These are phyloP conservation scores for Penicillium verhagenii DNA, from an alignment of 495 filamentous ascomycete species.

Conservation along the genomic window DNA sequence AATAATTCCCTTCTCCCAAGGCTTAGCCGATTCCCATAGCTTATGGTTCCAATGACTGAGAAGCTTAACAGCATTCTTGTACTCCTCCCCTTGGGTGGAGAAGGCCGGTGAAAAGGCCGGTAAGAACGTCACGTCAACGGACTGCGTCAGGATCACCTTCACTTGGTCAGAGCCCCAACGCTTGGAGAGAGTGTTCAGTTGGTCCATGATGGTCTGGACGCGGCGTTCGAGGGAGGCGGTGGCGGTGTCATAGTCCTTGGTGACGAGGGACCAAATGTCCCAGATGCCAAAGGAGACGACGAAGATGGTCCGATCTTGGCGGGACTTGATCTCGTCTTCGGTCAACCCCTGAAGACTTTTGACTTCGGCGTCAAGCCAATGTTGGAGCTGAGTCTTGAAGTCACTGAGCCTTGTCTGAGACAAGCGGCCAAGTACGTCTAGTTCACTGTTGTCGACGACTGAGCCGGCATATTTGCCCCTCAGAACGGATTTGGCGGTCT, in stretches of 20 bases:
- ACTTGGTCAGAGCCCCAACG: constrained; percentile 38
- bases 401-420: constrained; percentile 36
- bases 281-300: constrained; percentile 50
- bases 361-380: constrained; percentile 40
- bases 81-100: constrained; percentile 23
- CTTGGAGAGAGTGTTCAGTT: constrained; percentile 38
- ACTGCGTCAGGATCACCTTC: constrained; percentile 49
- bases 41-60: constrained; percentile 47
- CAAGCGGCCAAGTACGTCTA: constrained; percentile 23
- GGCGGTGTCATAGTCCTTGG: constrained; percentile 32
- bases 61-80: constrained; percentile 43
- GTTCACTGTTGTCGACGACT: constrained; percentile 42
- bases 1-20: constrained; percentile 44
- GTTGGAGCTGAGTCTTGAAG: constrained; percentile 41
- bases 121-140: constrained; percentile 52
- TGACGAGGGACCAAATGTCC: constrained; percentile 50
- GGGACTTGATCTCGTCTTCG: constrained; percentile 20
- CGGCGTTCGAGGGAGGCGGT: constrained; percentile 39
- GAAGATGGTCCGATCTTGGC: constrained; percentile 37
- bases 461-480: constrained; percentile 34
- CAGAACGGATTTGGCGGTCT: constrained; percentile 30
- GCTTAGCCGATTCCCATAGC: constrained; percentile 36
- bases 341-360: constrained; percentile 17
- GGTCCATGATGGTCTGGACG: constrained; percentile 44
- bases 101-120: constrained; percentile 47